These are phyloP conservation scores for Starmerella powellii DNA, from an alignment of 805 yeast species.

Conservation along the genomic window DNA sequence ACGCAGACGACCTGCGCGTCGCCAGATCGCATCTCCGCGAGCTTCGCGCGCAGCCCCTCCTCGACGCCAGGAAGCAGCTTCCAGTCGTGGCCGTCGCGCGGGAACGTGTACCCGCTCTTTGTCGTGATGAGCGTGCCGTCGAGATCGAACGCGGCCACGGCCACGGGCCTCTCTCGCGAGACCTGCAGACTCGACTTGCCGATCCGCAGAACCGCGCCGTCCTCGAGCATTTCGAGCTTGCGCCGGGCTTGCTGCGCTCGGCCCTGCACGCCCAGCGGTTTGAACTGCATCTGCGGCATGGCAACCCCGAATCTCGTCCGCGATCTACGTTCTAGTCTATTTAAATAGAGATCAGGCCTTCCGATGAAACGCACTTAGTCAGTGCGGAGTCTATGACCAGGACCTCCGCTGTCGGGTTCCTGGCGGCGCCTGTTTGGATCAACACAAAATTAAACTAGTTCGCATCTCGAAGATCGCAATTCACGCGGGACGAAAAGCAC, in stretches of 20 bases:
- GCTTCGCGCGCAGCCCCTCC: constrained; percentile 5
- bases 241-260: not conserved
- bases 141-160: constrained; percentile 65
- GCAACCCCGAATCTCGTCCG: not conserved
- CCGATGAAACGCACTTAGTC: no score
- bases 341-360: no score
- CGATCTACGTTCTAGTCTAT: no score
- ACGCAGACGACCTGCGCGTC: constrained; percentile 36
- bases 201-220: not conserved
- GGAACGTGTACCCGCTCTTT: constrained; percentile 48
- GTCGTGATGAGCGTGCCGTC: constrained; percentile 69
- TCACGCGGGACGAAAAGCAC: no score
- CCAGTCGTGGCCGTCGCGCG: constrained; percentile 64
- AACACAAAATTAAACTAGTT: no score
- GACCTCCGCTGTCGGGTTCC: no score
- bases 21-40: constrained; percentile 6
- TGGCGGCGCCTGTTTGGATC: no score
- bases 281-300: constrained; percentile 9
- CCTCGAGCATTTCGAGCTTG: not conserved
- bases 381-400: no score
- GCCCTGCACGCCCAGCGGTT: not conserved
- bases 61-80: constrained; percentile 30
- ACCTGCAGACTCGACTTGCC: not conserved
- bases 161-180: not conserved
- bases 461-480: no score